phyloP scores from a whole-genome alignment of 2,329 filamentous ascomycete species.

The Cladophialophora chaetospira region DNA sequence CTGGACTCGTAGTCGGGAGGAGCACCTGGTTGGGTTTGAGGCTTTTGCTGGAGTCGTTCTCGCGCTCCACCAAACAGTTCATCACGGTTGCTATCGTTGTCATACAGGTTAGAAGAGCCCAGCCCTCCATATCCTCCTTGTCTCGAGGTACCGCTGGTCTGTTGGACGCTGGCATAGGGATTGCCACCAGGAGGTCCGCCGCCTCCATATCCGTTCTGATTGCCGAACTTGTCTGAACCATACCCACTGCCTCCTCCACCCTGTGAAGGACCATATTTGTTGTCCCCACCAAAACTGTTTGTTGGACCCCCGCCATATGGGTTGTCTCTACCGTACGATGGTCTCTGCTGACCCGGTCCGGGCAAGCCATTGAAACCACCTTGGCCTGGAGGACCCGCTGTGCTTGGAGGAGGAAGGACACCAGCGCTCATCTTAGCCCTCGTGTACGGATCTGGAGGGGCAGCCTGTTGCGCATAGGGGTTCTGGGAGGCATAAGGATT shows the following conservation, averaged over 20 bases:
- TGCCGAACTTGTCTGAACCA: constrained; percentile 45
- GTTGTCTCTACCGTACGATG: constrained; percentile 20
- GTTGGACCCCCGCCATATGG: constrained; percentile 23
- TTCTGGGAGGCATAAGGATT: constrained; percentile 50
- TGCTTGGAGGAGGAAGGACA: constrained; percentile 40
- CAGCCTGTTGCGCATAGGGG: constrained; percentile 58
- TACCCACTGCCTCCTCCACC: constrained; percentile 39
- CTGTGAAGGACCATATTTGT: constrained; percentile 26
- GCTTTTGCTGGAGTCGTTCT: constrained; percentile 51
- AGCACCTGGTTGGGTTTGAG: constrained; percentile 35
- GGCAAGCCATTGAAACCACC: constrained; percentile 27
- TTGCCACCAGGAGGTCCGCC: constrained; percentile 43
- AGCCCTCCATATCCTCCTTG: constrained; percentile 59
- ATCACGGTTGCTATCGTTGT: constrained; percentile 58
- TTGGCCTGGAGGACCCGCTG: constrained; percentile 4
- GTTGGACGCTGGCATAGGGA: constrained; percentile 36
- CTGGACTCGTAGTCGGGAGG: constrained; percentile 41
- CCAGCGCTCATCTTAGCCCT: constrained; percentile 49
- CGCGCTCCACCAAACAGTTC: constrained; percentile 62
- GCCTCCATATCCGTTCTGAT: constrained; percentile 53
- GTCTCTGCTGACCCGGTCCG: constrained; percentile 27
- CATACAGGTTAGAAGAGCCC: constrained; percentile 52
- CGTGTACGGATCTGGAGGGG: constrained; percentile 57
- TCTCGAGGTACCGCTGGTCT: constrained; percentile 46
- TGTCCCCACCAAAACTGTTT: constrained; percentile 35